Evolutionary conservation across 768 basidiomycete species (phyloP).

Genomic region (Tubosaeta sp.): DNA sequence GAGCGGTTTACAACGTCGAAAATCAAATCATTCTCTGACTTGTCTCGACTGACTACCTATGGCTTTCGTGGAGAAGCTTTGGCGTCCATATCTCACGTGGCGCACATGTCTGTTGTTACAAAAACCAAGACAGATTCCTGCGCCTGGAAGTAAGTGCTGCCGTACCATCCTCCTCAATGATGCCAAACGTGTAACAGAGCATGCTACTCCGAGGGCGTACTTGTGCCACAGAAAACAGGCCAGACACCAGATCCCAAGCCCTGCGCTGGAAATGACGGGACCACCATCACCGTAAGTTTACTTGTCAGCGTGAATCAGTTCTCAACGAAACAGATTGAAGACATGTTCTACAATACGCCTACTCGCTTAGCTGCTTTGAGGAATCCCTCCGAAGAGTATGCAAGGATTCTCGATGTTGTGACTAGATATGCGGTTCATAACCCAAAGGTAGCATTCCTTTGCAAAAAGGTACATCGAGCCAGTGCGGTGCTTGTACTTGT

Average conservation of each 20-base stretch:
- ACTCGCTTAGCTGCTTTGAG: constrained; percentile 82
- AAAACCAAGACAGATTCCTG: constrained; percentile 79
- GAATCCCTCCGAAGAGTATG: constrained; percentile 86
- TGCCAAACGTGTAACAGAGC: constrained; percentile 48
- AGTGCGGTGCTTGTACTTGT: neutral
- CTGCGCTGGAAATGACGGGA: constrained; percentile 93
- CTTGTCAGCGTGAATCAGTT: neutral
- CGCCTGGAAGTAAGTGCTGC: constrained; percentile 82
- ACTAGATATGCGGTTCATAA: constrained; percentile 95
- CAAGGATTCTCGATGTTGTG: constrained; percentile 85
- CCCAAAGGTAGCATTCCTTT: constrained; percentile 78
- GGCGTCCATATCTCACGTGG: constrained; percentile 93
- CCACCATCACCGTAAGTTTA: constrained; percentile 68
- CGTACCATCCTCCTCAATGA: neutral
- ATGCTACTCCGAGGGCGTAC: constrained; percentile 70
- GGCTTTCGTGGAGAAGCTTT: constrained; percentile 97
- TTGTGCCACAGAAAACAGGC: constrained; percentile 69
- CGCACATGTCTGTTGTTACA: constrained; percentile 84
- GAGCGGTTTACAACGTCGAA: constrained; percentile 97
- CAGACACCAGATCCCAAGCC: constrained; percentile 76
- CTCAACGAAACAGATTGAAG: constrained; percentile 68
- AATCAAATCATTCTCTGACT: constrained; percentile 78
- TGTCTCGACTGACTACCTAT: constrained; percentile 82
- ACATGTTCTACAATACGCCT: constrained; percentile 92
- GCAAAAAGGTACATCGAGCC: constrained; percentile 71